Base-by-base conservation (phyloP, 192 early-diverging fungal species). In the Borealophlyctis nickersoniae region DNA sequence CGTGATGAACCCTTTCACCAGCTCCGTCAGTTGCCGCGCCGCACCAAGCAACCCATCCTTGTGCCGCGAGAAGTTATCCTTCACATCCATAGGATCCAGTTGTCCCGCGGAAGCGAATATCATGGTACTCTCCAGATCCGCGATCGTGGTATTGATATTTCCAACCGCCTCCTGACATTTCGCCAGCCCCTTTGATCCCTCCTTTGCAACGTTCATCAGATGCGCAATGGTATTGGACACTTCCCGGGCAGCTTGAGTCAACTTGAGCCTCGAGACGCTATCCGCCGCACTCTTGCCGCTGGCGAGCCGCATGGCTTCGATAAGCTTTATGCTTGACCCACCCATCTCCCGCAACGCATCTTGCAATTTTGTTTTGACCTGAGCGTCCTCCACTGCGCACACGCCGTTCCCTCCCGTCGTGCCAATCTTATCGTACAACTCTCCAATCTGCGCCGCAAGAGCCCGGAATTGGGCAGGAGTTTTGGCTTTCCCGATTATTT, bases 101-200 rank as follows among this genome's bases (percentile, higher is more conserved):
- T 85, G 79, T 32, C 76, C 76, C 7, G 81, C 77, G 36, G 63
- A 61, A 3, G 83, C 83, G 73, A 85, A 85, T 13, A 85, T 83
- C 3, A 75, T 26, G n/a, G 62, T 66, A 2, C 73, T 65, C 33
- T 85, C 82, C 1, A 85, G 34, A 32, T 85, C 83, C 5, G 76
- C 32, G 23, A 80, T 62, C 2, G 74, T 59, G 52, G 72, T 72
- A 45, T 70, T 66, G 48, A 78, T 73, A 23, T 36, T 56, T 24
- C 27, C 34, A 2, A 83, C 49, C 7, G 72, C 62, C 30, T 57
- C 62, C 55, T 83, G 60, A 50, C 78, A 83, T 9, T 62, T 60
- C 24, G 66, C 13, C 24, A 77, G 22, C 0, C 70, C 77, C 55
- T 72, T 74, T 0, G 73, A 74, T 14, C 75, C 75, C 34, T 84